phyloP scores from a whole-genome alignment of 352 stramenopile genomes.

The Globisporangium takayamanum region DNA sequence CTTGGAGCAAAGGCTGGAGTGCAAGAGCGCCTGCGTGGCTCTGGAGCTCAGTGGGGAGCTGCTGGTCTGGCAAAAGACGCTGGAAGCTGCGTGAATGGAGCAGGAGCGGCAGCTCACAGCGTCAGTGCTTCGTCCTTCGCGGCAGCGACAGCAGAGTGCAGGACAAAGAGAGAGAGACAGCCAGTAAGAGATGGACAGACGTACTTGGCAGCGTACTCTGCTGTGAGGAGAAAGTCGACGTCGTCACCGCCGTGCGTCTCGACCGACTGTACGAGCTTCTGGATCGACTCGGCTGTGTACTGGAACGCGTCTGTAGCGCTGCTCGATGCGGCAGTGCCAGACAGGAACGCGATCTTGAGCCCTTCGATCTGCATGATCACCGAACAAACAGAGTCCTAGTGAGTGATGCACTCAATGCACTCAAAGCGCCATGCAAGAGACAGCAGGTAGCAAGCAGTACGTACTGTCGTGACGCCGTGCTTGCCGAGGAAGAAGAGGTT shows the following conservation, averaged over 20 bases:
- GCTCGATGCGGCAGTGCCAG: constrained; percentile 2
- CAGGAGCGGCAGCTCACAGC: not conserved
- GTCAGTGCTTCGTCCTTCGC: not conserved
- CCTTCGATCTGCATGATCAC: constrained; percentile 11
- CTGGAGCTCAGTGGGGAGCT: constrained; percentile 47
- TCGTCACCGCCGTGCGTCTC: constrained; percentile 11
- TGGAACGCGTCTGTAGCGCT: not conserved
- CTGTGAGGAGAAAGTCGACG: constrained; percentile 64
- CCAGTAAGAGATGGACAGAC: too few species aligned
- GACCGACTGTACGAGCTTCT: not conserved
- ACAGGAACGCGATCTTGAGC: constrained; percentile 22
- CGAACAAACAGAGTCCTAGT: not conserved
- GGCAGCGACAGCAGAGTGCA: not conserved
- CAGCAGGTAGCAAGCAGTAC: not conserved
- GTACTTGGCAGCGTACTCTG: constrained; percentile 39
- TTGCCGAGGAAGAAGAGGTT: constrained; percentile 47
- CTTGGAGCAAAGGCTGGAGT: constrained; percentile 29
- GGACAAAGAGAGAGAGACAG: not conserved
- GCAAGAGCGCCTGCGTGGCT: constrained; percentile 19
- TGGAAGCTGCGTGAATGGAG: constrained; percentile 29
- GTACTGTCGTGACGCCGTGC: constrained; percentile 33
- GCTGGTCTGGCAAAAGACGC: constrained; percentile 47
- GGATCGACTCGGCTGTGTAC: constrained; percentile 19
- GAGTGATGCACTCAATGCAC: not conserved
- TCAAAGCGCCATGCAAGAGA: not conserved